Base-by-base conservation (phyloP, 1,284 basidiomycete species). In the Ganoderma lingzhi region DNA sequence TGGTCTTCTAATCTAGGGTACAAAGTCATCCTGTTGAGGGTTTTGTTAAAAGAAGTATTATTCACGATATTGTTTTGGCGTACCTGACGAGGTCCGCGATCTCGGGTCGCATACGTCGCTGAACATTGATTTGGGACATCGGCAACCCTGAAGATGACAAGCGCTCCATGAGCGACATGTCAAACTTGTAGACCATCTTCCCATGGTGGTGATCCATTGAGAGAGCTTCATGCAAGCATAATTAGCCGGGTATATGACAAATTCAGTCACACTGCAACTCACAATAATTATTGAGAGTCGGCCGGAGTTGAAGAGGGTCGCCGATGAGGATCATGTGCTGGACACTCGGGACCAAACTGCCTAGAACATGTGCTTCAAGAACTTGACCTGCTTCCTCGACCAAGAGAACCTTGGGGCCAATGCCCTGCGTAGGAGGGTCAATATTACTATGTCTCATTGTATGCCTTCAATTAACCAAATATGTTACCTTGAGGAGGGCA, bases 341-440 rank as follows among this genome's bases (percentile, higher is more conserved):
- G 4, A 76, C 70, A 23, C 68, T 73, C 0, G 86, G 87, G 3
- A 91, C 89, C 1, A 93, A 82, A 60, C 83, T 86, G 1, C 86
- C 87, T 0, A 93, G 76, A 14, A 92, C 82, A 73, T 94, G 92
- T 2, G 92, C 88, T 78, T 94, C 93, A 17, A 93, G 83, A 0
- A 94, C 91, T 80, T 94, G 92, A 0, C 93, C 93, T 0, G 92
- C 92, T 76, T 94, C 93, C 45, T 77, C 72, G 0, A 77, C 71
- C 41, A 76, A 67, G 3, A 76, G 41, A 1, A 81, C 85, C 51
- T 83, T 71, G 6, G 80, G 80, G 8, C 67, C 73, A 42, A 81
- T 75, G 51, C 78, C 60, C 76, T 92, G 68, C 19, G 70, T 35
- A 39, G 48, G 67, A 42, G 2, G 8, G 56, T 44, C 17, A 41